These are phyloP conservation scores for Lathyrus tuberosus DNA, from an alignment of 306 rosid species.

Conservation along the genomic window DNA sequence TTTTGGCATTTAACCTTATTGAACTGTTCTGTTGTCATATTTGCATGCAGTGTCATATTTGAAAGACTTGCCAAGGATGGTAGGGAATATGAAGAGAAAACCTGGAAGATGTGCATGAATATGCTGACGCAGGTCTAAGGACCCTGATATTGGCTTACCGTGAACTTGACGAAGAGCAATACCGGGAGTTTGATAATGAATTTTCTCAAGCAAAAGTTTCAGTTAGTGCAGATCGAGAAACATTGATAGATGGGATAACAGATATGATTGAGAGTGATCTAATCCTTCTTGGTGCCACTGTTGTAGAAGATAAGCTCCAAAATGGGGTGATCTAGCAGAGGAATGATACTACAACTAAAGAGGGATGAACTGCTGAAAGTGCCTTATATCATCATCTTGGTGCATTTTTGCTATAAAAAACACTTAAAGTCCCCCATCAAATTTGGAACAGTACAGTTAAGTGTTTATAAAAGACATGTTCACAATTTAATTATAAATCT, in stretches of 20 bases:
- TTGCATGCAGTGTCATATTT: slow-evolving; percentile 82
- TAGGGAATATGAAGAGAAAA: slow-evolving; percentile 70
- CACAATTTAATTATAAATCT: too few species aligned
- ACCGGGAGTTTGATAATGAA: slow-evolving; percentile 58
- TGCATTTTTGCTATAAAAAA: too few species aligned
- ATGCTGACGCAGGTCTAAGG: slow-evolving; percentile 88
- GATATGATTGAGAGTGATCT: slow-evolving; percentile 73
- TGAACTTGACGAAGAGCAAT: slow-evolving; percentile 73
- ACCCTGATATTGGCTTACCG: slow-evolving; percentile 85
- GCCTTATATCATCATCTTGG: too few species aligned
- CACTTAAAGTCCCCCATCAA: too few species aligned
- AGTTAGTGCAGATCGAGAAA: slow-evolving; percentile 63
- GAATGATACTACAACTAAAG: too few species aligned
- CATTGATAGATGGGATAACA: slow-evolving; percentile 66
- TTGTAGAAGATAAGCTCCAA: slow-evolving; percentile 99
- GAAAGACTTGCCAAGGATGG: slow-evolving; percentile 77
- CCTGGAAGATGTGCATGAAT: slow-evolving; percentile 70
- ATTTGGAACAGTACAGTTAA: too few species aligned
- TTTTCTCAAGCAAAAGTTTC: slow-evolving; percentile 66
- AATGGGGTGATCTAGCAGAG: slow-evolving; percentile 69
- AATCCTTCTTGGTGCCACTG: slow-evolving; percentile 94
- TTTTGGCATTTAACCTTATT: slow-evolving; percentile 14
- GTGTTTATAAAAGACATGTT: too few species aligned
- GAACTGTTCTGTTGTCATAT: slow-evolving; percentile 26
- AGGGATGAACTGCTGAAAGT: too few species aligned